Base-by-base conservation (phyloP, 2,329 filamentous ascomycete species). In the Verticillium tricorpus region DNA sequence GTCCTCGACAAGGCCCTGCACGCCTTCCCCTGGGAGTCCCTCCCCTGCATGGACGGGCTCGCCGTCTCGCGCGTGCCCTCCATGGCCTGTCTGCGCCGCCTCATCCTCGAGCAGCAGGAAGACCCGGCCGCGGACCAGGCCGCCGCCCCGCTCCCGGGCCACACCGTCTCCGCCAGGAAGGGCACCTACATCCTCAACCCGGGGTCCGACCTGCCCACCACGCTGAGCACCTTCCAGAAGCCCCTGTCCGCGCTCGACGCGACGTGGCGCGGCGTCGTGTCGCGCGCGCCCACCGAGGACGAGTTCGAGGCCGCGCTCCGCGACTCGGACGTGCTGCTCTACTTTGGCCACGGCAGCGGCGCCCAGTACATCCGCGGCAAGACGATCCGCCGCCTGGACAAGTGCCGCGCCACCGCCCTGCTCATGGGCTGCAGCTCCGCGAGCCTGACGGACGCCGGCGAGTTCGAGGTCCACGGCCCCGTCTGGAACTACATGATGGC, bases 371-470 rank as follows among this genome's bases (percentile, higher is more conserved):
- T 99, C 62, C 89, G 93, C 34, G 88, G 90, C 14, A 87, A 92
- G 67, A 91, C 91, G 1, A 87, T 99, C 67, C 89, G 92, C 60
- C 88, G 87, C 62, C 84, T 98, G 14, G 85, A 89, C 15, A 87
- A 84, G 63, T 96, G 92, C 75, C 78, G 76, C 56, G 90, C 93
- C 1, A 89, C 90, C 0, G 88, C 93, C 0, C 89, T 97, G 71
- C 85, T 99, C 17, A 97, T 99, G 89, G 95, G 95, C 50, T 99
- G 95, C 76, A 93, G 89, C 70, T 96, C 92, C 55, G 94, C 91
- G 1, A 87, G 88, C 32, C 82, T 98, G 59, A 86, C 83, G 1
- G 91, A 95, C 69, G 88, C 88, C 12, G 94, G 94, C 58, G 89
- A 92, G 65, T 97, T 96, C 70, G 93, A 98, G 74, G 89, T 90